Evolutionary conservation across 768 basidiomycete genomes (phyloP).

Genomic region (Pleurotus djamor): DNA sequence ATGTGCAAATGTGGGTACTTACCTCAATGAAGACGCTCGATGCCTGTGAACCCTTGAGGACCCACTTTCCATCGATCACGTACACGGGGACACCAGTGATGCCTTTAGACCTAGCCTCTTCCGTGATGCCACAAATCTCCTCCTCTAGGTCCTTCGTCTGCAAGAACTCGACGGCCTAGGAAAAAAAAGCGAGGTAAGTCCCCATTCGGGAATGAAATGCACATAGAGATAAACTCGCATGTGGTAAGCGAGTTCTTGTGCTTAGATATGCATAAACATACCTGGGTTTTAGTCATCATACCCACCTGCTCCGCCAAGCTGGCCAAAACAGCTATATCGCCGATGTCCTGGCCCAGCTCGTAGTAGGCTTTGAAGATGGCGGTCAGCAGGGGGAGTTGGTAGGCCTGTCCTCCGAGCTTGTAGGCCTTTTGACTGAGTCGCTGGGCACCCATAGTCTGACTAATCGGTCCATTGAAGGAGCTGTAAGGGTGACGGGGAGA

Average conservation of each 20-base stretch:
- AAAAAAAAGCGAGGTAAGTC: background rate
- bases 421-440: conserved; percentile 71
- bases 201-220: background rate
- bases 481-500: background rate
- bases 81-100: conserved; percentile 80
- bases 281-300: conserved; percentile 61
- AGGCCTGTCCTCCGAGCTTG: conserved; percentile 53
- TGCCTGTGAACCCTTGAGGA: conserved; percentile 70
- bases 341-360: conserved; percentile 62
- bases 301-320: conserved; percentile 52
- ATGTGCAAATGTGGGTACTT: conserved; percentile 14
- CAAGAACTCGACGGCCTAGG: conserved; percentile 63
- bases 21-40: conserved; percentile 72
- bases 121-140: conserved; percentile 63
- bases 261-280: conserved; percentile 24
- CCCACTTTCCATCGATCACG: conserved; percentile 78
- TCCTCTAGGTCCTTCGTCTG: conserved; percentile 60
- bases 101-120: conserved; percentile 60
- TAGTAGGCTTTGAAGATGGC: conserved; percentile 67
- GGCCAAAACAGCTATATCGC: conserved; percentile 56
- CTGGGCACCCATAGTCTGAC: conserved; percentile 69
- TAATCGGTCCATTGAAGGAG: conserved; percentile 55
- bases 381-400: conserved; percentile 56
- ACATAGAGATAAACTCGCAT: background rate
- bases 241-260: background rate